These are phyloP conservation scores for Flueggea neowawraea DNA, from an alignment of 441 rosid species.

Conservation along the genomic window DNA sequence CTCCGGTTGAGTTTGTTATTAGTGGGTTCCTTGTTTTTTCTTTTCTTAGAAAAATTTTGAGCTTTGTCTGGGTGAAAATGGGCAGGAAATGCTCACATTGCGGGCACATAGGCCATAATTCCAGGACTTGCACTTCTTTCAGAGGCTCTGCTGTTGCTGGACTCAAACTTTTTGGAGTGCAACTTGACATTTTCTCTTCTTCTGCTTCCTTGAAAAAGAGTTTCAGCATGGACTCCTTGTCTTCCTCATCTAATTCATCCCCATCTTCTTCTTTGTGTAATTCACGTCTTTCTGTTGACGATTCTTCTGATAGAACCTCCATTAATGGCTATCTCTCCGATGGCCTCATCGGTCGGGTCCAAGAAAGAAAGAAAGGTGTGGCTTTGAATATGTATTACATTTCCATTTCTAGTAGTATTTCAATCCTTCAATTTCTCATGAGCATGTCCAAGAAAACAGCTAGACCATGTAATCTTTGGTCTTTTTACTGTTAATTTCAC, in stretches of 20 bases:
- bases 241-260: slow-evolving; percentile 38
- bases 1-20: slow-evolving; percentile 8
- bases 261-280: slow-evolving; percentile 35
- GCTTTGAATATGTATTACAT: not conserved
- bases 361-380: slow-evolving; percentile 67
- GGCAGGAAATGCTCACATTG: slow-evolving; percentile 92
- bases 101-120: slow-evolving; percentile 81
- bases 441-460: too few species aligned
- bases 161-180: slow-evolving; percentile 78
- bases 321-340: slow-evolving; percentile 53
- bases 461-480: too few species aligned
- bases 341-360: slow-evolving; percentile 41
- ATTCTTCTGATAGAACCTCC: slow-evolving; percentile 32
- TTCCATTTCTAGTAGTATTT: not conserved
- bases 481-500: too few species aligned
- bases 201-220: slow-evolving; percentile 52
- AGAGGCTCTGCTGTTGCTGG: slow-evolving; percentile 30
- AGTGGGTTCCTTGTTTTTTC: slow-evolving; percentile 4
- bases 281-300: slow-evolving; percentile 29
- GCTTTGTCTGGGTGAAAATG: slow-evolving; percentile 45
- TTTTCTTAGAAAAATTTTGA: slow-evolving; percentile 12
- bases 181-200: slow-evolving; percentile 39
- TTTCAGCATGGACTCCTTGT: slow-evolving; percentile 70
- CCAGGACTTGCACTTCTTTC: slow-evolving; percentile 65
- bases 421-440: not conserved